Base-by-base conservation (phyloP, 352 stramenopile genomes). In the Aphanomyces euteiches region DNA sequence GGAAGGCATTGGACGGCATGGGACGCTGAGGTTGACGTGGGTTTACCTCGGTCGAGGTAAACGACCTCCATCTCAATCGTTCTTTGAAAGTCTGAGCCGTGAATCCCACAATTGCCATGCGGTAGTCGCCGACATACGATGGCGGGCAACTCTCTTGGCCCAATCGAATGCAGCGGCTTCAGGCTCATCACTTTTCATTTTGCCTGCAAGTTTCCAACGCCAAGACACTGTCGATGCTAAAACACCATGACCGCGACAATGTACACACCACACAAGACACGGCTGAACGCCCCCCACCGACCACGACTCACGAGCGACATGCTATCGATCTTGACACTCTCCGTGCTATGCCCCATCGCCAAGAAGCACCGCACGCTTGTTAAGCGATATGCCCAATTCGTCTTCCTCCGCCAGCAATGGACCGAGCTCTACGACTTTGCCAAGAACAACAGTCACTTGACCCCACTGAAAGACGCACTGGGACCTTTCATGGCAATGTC, bases 361-460 rank as follows among this genome's bases (percentile, higher is more conserved):
- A 84, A 83, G 41, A 91, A 92, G 71, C 92, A 90, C 68, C 92
- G 86, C 84, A 80, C 92, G 68, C 82, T 94, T 12, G 90, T 83
- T 76, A 94, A 94, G 75, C 84, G 86, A 56, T 94, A 89, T 74
- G 91, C 86, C 17, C 84, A 94, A 73, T 88, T 94, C 71, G 85
- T 92, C 66, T 81, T 83, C 7, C 75, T 94, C 21, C 86, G 84
- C 60, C 92, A 94, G 74, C 77, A 79, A 13, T 54, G 92, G 63
- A 66, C 85, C 45, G 75, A 82, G 64, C 73, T 78, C 21, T 10
- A 47, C 54, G 34, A 47, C 38, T 17, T 50, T n/a, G 43, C 43
- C 10, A 12, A n/a, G 10, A n/a, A n/a, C 7, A 17, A 34, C 13
- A 56, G 19, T 1, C 8, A 19, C 15, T 19, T 57, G 15, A 17